Percentiles rank a stretch among this genome's conserved stretches.
phyloP scores from a whole-genome alignment of 345 rosid genomes.

The Murraya paniculata region DNA sequence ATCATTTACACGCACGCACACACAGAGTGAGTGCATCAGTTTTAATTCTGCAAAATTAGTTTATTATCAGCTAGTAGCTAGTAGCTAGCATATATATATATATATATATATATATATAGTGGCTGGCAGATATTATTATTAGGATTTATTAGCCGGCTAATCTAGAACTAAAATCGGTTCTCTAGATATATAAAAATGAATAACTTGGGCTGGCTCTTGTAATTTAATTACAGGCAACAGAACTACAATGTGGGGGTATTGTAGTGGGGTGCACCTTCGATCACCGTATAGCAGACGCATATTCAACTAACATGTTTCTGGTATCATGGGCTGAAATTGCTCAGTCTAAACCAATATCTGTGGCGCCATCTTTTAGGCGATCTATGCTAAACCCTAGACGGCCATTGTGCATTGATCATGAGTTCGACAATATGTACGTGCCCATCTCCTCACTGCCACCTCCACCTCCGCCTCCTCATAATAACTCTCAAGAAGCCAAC shows the following conservation, averaged over 20 bases:
- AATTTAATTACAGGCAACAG: conserved; percentile 41
- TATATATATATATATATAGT: too few relatives aligned
- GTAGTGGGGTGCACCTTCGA: conserved; percentile 73
- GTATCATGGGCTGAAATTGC: conserved; percentile 68
- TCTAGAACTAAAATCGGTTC: too few relatives aligned
- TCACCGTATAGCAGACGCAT: conserved; percentile 76
- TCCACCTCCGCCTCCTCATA: conserved; percentile 14
- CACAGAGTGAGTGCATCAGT: too few relatives aligned
- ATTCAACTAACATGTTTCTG: conserved; percentile 70
- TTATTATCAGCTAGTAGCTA: too few relatives aligned
- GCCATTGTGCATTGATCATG: conserved; percentile 31
- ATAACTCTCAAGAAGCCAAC: conserved; percentile 9
- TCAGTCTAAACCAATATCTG: conserved; percentile 37
- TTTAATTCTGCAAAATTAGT: too few relatives aligned
- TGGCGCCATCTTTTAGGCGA: conserved; percentile 53
- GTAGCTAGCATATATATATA: too few relatives aligned
- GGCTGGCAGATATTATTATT: too few relatives aligned
- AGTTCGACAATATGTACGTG: conserved; percentile 48
- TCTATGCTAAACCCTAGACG: conserved; percentile 58
- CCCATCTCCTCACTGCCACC: conserved; percentile 46
- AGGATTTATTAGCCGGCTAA: too few relatives aligned
- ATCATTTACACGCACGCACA: too few relatives aligned
- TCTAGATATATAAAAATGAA: too few relatives aligned
- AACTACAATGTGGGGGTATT: conserved; percentile 63
- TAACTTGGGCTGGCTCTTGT: too few relatives aligned